Evolutionary conservation across 2,329 filamentous ascomycete species (phyloP), one percentile per base, ranked within the genome.

Genomic region (Teratosphaeria pseudoeucalypti): DNA sequence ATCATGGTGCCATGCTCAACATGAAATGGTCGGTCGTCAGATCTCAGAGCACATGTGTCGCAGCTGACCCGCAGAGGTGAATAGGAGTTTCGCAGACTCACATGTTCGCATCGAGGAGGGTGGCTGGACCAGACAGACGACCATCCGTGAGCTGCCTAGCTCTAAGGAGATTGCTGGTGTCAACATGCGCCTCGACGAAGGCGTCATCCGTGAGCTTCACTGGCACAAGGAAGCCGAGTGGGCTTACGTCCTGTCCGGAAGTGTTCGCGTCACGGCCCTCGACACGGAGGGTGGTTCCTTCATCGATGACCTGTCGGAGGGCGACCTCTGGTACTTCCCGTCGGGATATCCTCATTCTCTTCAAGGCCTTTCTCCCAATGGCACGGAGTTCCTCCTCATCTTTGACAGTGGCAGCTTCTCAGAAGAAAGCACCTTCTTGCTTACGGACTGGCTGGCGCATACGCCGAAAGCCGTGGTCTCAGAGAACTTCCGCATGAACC

Each of bases 201-300:
- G 87, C 39, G 87, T 86, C 34, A 89, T 89, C 65, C 85, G 88
- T 32, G 88, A 91, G 71, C 78, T 91, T 9, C 88, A 91, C 70
- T 91, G 88, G 88, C 88, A 91, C 77, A 89, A 88, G 66, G 85
- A 89, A 71, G 87, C 86, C 43, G 88, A 91, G 69, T 90, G 88
- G 87, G 86, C 85, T 0, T 90, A 87, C 63, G 84, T 90, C 2
- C 80, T 90, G 0, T 82, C 86, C 59, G 62, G 63, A 56, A 79
- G 81, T 60, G 86, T 88, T 23, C 83, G 88, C 57, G 82, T 91
- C 56, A 89, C 87, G 0, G 87, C 85, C 0, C 79, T 91, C 19
- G 87, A 90, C 72, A 83, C 86, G 52, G 85, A 92, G 62, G 88
- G 88, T 10, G 84, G 88, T 62, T 88, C 84, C 63, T 91, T 90